Evolutionary conservation across 139 green algal genomes (phyloP).

Genomic region (Picochlorum sp.): DNA sequence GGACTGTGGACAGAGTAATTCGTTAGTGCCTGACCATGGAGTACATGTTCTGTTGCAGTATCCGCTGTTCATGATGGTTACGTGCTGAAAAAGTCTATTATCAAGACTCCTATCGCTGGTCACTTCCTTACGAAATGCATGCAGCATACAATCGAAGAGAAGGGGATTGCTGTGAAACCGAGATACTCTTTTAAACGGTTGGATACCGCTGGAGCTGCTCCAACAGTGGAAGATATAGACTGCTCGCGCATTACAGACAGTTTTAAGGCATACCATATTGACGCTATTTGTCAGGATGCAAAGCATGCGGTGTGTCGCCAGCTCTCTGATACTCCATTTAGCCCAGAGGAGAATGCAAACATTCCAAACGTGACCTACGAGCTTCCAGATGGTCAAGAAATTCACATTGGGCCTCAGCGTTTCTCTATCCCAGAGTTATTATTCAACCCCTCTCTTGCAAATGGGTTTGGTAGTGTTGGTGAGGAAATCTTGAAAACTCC

Average conservation of each 20-base stretch:
- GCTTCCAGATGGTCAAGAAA: constrained; percentile 64
- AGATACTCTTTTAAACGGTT: constrained; percentile 66
- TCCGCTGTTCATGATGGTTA: constrained; percentile 90
- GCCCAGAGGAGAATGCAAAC: constrained; percentile 60
- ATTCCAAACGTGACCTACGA: constrained; percentile 81
- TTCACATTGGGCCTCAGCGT: constrained; percentile 71
- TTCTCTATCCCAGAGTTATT: constrained; percentile 77
- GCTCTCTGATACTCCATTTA: constrained; percentile 63
- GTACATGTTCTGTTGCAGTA: constrained; percentile 42
- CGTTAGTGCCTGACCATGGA: background rate
- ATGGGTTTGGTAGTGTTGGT: constrained; percentile 12
- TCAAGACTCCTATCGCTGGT: constrained; percentile 60
- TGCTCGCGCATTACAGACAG: constrained; percentile 23
- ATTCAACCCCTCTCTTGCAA: constrained; percentile 53
- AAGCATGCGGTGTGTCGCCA: constrained; percentile 74
- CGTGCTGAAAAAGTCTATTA: constrained; percentile 74
- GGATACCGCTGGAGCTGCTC: constrained; percentile 50
- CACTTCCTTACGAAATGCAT: constrained; percentile 57
- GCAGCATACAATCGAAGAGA: constrained; percentile 35
- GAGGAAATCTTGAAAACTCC: background rate
- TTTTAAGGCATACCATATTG: constrained; percentile 43
- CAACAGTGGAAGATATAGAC: constrained; percentile 46
- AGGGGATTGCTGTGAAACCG: constrained; percentile 47
- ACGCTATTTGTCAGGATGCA: constrained; percentile 57
- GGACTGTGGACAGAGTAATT: background rate